Percentiles rank a stretch among this genome's conserved stretches.
Evolutionary conservation across 73 alveolate species (phyloP).

Genomic region (Stentor roeselii): DNA sequence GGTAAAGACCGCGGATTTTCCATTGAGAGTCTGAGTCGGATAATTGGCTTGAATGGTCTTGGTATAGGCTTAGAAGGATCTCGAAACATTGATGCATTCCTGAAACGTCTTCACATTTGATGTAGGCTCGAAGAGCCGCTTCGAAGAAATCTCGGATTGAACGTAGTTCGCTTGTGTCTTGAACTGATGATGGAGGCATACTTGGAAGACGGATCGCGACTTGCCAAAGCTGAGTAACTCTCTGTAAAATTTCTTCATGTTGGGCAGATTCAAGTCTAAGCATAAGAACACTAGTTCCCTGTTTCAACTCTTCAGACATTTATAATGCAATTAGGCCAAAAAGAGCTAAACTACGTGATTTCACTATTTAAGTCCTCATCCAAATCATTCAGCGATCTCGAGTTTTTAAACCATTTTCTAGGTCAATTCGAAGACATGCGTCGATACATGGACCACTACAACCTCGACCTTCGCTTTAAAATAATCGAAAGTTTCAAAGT

Average conservation of each 20-base stretch:
- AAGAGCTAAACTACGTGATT: not conserved
- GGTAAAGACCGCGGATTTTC: conserved; percentile 50
- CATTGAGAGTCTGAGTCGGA: conserved; percentile 49
- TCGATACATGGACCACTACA: not conserved
- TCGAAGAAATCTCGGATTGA: conserved; percentile 58
- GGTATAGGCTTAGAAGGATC: conserved; percentile 54
- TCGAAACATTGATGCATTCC: conserved; percentile 53
- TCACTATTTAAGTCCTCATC: not conserved
- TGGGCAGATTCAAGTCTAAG: not conserved
- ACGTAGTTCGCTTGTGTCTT: not conserved
- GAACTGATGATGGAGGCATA: conserved; percentile 24
- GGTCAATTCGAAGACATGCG: not conserved
- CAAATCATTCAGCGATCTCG: not conserved
- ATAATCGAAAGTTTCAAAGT: not conserved
- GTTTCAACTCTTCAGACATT: not conserved
- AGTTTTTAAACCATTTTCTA: not conserved
- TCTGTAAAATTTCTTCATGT: not conserved
- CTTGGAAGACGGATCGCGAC: not conserved
- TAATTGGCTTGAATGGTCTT: conserved; percentile 39
- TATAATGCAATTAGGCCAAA: not conserved
- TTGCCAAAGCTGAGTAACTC: not conserved
- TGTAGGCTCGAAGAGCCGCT: conserved; percentile 44
- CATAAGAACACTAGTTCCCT: not conserved
- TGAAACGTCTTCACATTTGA: conserved; percentile 47
- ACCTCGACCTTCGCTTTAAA: not conserved